A percentile compares a stretch with the other conserved stretches of the same genome.
Conservation (phyloP, 257 asterid species). For the Asclepias syriaca region DNA sequence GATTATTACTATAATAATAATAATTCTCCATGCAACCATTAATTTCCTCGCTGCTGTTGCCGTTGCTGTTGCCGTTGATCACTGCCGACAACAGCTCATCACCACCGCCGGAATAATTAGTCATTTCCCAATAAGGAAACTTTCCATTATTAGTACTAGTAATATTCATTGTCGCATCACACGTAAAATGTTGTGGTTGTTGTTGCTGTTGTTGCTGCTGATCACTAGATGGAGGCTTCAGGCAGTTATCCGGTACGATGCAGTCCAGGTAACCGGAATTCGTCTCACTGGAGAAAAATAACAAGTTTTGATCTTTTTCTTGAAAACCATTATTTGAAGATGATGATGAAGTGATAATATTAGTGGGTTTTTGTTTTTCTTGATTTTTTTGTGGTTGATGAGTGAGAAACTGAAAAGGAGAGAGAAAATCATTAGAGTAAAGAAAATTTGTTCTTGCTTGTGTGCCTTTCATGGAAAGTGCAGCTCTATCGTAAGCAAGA, state of each 20-base stretch:
- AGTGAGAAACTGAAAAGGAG: slow-evolving; percentile 40
- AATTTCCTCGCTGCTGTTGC: slow-evolving; percentile 10
- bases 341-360: too few species aligned
- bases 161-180: too few species aligned
- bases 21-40: slow-evolving; percentile 19
- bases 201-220: too few species aligned
- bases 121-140: slow-evolving; percentile 36
- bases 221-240: slow-evolving; percentile 40
- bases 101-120: slow-evolving; percentile 38
- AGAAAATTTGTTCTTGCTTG: slow-evolving; percentile 88
- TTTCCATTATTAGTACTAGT: background rate
- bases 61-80: slow-evolving; percentile 25
- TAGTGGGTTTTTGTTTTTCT: slow-evolving; percentile 1
- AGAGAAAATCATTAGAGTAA: slow-evolving; percentile 33
- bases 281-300: slow-evolving; percentile 31
- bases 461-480: slow-evolving; percentile 80
- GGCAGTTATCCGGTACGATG: slow-evolving; percentile 71
- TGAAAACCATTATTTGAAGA: slow-evolving; percentile 25
- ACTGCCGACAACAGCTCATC: slow-evolving; percentile 70
- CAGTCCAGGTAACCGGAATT: slow-evolving; percentile 87
- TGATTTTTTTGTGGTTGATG: slow-evolving; percentile 14
- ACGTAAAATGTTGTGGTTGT: too few species aligned
- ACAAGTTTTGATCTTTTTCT: slow-evolving; percentile 15
- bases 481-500: slow-evolving; percentile 91
- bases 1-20: slow-evolving; percentile 2